phyloP scores from a whole-genome alignment of 768 basidiomycete genomes.

The Filobasidium floriforme region DNA sequence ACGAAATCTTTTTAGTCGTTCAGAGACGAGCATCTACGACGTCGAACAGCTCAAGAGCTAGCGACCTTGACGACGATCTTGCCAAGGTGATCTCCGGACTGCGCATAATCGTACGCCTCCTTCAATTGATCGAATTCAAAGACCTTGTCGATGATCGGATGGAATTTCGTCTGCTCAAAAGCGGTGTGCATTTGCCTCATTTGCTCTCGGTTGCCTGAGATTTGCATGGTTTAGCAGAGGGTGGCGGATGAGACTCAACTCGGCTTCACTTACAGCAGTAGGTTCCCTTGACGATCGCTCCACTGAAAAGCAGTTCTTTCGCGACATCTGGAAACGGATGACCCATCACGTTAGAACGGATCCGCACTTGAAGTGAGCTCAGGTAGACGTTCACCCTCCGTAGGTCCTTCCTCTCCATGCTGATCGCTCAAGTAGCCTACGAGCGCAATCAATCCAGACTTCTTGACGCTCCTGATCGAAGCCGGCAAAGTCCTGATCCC shows the following conservation, averaged over 20 bases:
- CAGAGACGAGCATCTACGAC: too few relatives aligned
- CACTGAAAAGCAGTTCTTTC: not conserved
- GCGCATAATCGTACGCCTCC: slow-evolving; percentile 53
- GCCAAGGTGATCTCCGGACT: slow-evolving; percentile 56
- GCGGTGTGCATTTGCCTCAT: slow-evolving; percentile 54
- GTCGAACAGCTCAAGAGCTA: too few relatives aligned
- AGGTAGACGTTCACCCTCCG: not conserved
- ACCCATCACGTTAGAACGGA: too few relatives aligned
- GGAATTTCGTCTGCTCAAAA: slow-evolving; percentile 49
- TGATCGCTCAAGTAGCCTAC: slow-evolving; percentile 29
- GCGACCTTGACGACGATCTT: slow-evolving; percentile 55
- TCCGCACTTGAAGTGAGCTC: too few relatives aligned
- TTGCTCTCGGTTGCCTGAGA: slow-evolving; percentile 48
- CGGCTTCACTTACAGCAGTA: slow-evolving; percentile 29
- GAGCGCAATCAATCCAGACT: slow-evolving; percentile 31
- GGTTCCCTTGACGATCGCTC: slow-evolving; percentile 32
- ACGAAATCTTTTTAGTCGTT: too few relatives aligned
- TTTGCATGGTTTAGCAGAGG: not conserved
- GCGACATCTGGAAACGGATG: not conserved
- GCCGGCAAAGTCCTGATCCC: slow-evolving; percentile 30
- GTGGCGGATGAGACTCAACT: not conserved
- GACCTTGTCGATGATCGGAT: slow-evolving; percentile 54
- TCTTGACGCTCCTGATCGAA: slow-evolving; percentile 27
- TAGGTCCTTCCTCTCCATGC: not conserved
- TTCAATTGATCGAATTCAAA: slow-evolving; percentile 55